Base-by-base conservation (phyloP, 768 basidiomycete species). In the Macrolepiota dolichaula region DNA sequence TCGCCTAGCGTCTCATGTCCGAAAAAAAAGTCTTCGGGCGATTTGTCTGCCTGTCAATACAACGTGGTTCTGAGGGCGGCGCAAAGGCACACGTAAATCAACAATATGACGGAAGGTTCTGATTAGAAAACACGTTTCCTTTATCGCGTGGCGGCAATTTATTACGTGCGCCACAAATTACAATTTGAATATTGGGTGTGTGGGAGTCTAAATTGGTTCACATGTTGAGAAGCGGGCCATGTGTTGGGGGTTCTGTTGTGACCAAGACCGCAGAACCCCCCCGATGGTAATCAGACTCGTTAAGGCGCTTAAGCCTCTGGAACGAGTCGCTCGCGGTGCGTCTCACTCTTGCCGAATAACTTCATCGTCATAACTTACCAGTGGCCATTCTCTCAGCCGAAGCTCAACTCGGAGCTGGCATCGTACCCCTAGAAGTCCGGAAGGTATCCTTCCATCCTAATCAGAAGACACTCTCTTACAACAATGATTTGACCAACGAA, bases 121-220 rank as follows among this genome's bases (percentile, higher is more conserved):
- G 59, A 60, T 60, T 49, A 36, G 59, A 60, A 60, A 32, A 38
- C 59, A 60, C 59, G 51, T 60, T 60, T 29, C 51, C 25, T 51
- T 52, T 60, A 19, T 44, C 51, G 51, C 59, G 38, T 60, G 51
- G 59, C 36, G 51, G 59, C 36, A 46, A 3, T 27, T 46, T 35
- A 19, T 32, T 52, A 40, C 35, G 22, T 27, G 52, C 59, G 25
- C n/a, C 10, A 12, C 7, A 25, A 58, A 17, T 13, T 29, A 37
- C 37, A 17, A 37, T 37, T 37, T 47, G 51, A 19, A 52, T 51
- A 19, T n/a, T 44, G 7, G 42, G 9, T 44, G 19, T 17, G 7
- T 10, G 42, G 17, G 42, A 44, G n/a, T 44, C 19, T 19, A 17
- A 29, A 27, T 25, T n/a, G 32, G 51, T 59, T 19, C 47, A 58